Base-by-base conservation (phyloP, 768 basidiomycete species). In the Agaricus blazei region DNA sequence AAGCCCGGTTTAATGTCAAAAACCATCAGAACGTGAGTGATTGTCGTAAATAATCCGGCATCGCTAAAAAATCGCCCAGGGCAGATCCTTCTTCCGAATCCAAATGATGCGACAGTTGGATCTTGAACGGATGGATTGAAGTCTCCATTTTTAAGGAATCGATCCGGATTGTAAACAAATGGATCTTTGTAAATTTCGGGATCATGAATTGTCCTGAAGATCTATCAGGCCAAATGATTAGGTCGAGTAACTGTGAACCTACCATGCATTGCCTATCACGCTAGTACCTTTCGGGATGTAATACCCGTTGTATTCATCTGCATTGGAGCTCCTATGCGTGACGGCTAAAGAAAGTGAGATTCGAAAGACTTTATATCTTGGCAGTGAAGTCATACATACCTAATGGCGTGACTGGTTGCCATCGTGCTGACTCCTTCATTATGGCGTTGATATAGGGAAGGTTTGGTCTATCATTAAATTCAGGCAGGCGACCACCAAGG, bases 391-490 rank as follows among this genome's bases (percentile, higher is more conserved):
- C 6, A 15, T 9, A 53, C 59, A 7, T 43, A 58, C 61, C 53
- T 9, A 70, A 48, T 3, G 73, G 73, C 0, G 60, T 61, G 4
- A 68, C 61, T 28, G 62, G 61, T 31, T 67, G 63, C 72, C 71
- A 72, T 26, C 74, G 59, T 27, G 70, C 56, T 0, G 67, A 60
- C 58, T 77, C 75, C 51, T 68, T 71, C 34, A 75, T 62, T 9
- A 72, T 48, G 0, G 71, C 72, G 26, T 63, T 63, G 9, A 73
- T 57, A 46, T 72, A 75, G 0, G 73, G 72, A 3, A 76, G 56
- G 6, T 41, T 23, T 1, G 52, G 52, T 9, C 60, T 51, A 31
- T 60, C 59, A 3, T 65, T 67, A 15, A 70, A 53, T 0, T 58
- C 68, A 2, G 74, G 73, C 3, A 77, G 62, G 0, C 73, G 66